phyloP scores from a whole-genome alignment of 2,329 filamentous ascomycete species.

The Elsinoe necatrix region DNA sequence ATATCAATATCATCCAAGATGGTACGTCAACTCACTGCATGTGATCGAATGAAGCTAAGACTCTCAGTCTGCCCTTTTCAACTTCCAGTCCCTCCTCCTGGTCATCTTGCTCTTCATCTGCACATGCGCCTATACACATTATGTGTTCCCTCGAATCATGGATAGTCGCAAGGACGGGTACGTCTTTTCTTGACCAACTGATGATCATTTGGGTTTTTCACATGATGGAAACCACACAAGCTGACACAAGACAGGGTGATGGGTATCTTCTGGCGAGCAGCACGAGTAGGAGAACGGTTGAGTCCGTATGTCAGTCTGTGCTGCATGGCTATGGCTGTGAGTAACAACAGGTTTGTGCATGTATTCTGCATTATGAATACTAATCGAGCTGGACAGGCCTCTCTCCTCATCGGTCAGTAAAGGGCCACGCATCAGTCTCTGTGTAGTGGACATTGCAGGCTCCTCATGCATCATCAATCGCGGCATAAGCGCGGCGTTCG shows the following conservation, averaged over 20 bases:
- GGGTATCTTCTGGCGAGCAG: conserved; percentile 93
- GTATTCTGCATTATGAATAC: neutral
- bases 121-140: conserved; percentile 89
- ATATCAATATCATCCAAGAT: conserved; percentile 2
- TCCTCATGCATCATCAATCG: neutral
- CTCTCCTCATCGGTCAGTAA: conserved; percentile 23
- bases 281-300: conserved; percentile 81
- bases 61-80: conserved; percentile 84
- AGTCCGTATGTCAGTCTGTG: conserved; percentile 94
- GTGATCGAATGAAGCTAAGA: conserved; percentile 5
- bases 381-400: conserved; percentile 18
- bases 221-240: too few relatives aligned
- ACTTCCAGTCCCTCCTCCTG: conserved; percentile 93
- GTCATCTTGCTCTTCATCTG: conserved; percentile 93
- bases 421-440: neutral
- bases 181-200: conserved; percentile 20
- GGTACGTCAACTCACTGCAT: conserved; percentile 6
- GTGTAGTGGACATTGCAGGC: neutral
- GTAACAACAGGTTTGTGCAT: conserved; percentile 26
- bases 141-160: conserved; percentile 79
- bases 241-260: conserved; percentile 48
- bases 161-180: conserved; percentile 90
- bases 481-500: conserved; percentile 8
- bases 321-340: conserved; percentile 87
- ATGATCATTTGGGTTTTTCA: too few relatives aligned